A percentile compares a stretch with the other conserved stretches of the same genome.
Evolutionary conservation across 1,139 yeast genomes (phyloP).

Genomic region (Magnusiomyces ingens): DNA sequence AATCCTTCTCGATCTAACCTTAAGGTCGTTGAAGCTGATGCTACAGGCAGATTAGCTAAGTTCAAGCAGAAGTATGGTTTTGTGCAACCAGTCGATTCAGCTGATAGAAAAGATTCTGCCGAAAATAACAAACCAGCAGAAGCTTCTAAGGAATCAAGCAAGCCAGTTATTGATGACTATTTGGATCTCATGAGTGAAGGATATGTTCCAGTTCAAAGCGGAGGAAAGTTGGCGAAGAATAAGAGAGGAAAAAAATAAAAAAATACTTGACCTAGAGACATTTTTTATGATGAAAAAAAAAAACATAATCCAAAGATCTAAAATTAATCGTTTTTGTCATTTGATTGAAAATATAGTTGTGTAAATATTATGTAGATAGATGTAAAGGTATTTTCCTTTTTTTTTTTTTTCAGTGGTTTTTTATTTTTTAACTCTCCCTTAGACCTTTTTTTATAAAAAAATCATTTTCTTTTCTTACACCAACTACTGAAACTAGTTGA

Average conservation of each 20-base stretch:
- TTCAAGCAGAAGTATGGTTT: conserved; percentile 69
- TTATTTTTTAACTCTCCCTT: neutral
- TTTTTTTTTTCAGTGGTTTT: neutral
- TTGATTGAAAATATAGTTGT: neutral
- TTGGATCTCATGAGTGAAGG: conserved; percentile 58
- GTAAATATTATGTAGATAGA: neutral
- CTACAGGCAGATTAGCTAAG: conserved; percentile 78
- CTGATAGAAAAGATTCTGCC: conserved; percentile 26
- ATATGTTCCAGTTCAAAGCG: conserved; percentile 53
- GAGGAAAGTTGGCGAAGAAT: conserved; percentile 55
- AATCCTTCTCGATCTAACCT: conserved; percentile 79
- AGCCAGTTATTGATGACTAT: conserved; percentile 44
- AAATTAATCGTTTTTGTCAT: no score
- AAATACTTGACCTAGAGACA: no score
- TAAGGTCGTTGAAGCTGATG: conserved; percentile 66
- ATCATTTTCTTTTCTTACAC: no score
- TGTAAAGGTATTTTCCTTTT: neutral
- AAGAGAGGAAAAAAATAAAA: conserved; percentile 33
- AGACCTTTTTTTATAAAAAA: no score
- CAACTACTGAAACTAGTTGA: neutral
- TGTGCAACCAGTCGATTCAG: conserved; percentile 26
- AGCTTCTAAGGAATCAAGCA: neutral
- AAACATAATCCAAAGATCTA: no score
- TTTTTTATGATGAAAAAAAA: no score
- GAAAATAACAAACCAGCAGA: conserved; percentile 9